Base-by-base conservation (phyloP, 2,329 filamentous ascomycete species). In the Bipolaris zeicola region DNA sequence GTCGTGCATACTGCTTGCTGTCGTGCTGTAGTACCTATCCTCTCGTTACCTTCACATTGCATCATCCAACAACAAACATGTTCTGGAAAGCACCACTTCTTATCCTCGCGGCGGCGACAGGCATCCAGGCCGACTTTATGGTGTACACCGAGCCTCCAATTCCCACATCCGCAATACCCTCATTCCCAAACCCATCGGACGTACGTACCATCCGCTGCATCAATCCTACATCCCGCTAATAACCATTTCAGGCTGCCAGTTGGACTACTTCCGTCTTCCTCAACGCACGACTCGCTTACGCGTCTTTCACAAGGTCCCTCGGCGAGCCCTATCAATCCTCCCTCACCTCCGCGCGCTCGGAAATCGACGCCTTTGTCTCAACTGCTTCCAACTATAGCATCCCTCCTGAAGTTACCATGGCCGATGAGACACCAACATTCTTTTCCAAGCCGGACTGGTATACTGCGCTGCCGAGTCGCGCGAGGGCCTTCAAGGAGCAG, bases 121-220 rank as follows among this genome's bases (percentile, higher is more conserved):
- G 63, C 16, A 26, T 68, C 34, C 45, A 52, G 14, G 67, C 67
- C 50, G 70, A 72, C 50, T 72, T 72, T 55, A 69, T 71, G 67
- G 65, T 72, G 13, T 72, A 72, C 49, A 72, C 68, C 1, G 64
- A 62, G 24, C 67, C 67, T 4, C 70, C 70, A 1, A 71, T 72
- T 16, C 70, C 70, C 11, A 71, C 66, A 5, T 52, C 55, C 13
- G 64, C 62, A 6, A 66, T 72, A 5, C 70, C 68, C 3, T 63
- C 49, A 33, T 71, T 71, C 56, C 50, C 63, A 1, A 64, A 67
- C 48, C 57, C 58, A 37, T 52, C 60, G 22, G 65, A 67, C 28
- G 69, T 71, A 62, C 14, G 50, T 26, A 14, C n/a, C 20, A 22
- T 6, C 39, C n/a, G n/a, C 5, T 10, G 13, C 33, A 20, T 10